Conservation (phyloP, 1,284 basidiomycete genomes). For the Chalciporus sp. region DNA sequence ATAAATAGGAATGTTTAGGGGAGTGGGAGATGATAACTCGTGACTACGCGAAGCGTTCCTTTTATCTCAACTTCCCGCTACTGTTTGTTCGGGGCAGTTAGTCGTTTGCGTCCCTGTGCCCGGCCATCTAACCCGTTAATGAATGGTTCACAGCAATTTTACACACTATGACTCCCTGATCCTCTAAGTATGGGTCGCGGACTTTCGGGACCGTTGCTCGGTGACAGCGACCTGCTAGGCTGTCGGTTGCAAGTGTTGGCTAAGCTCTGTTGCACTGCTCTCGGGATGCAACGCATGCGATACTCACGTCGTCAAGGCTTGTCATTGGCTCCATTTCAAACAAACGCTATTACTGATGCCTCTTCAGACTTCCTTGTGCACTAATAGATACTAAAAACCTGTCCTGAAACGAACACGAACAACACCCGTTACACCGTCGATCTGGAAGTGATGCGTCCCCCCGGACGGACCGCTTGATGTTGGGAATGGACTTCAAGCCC, state of each 20-base stretch:
- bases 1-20: background rate
- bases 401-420: background rate
- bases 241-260: background rate
- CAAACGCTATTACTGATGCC: no score
- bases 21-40: conserved; percentile 1
- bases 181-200: background rate
- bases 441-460: no score
- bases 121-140: background rate
- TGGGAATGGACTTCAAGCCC: no score
- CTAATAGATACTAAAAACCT: no score
- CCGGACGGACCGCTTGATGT: no score
- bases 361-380: no score
- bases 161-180: conserved; percentile 1
- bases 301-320: conserved; percentile 10
- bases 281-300: background rate
- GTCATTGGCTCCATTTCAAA: no score
- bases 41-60: conserved; percentile 5
- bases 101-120: conserved; percentile 11
- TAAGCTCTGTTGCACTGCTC: conserved; percentile 13
- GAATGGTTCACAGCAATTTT: conserved; percentile 1
- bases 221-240: no score
- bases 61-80: background rate
- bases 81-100: background rate
- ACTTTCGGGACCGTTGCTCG: no score
- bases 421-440: no score